Evolutionary conservation across 2,329 filamentous ascomycete species (phyloP), one percentile per base, ranked within the genome.

Genomic region (Penicillium sp.): DNA sequence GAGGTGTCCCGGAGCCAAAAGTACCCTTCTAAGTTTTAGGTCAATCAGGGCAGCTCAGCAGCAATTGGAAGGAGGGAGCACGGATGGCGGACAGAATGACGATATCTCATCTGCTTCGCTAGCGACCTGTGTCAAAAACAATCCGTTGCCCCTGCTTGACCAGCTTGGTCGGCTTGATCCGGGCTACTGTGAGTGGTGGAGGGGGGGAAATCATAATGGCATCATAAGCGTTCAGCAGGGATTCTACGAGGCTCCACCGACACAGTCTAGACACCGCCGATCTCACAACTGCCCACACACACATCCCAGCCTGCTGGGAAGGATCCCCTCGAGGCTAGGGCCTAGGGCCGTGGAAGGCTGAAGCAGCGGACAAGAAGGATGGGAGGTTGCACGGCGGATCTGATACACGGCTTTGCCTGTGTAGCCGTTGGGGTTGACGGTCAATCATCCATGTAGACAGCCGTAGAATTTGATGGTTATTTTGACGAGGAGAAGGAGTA

Each of bases 231-330:
- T 56, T 57, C 56, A 25, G 22, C 54, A 28, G n/a, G 54, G 15
- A 51, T 7, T 28, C 50, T 5, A 20, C n/a, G 17, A 17, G 10
- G 48, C 34, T 59, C 63, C 60, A 64, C 62, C 45, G 42, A 31
- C 41, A 17, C 4, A 59, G 62, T 67, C 64, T 67, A 67, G 64
- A 67, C 43, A 53, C 38, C 41, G 64, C 61, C 59, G 64, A 67
- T 65, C 63, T 57, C 61, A 48, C 63, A 64, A 31, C 45, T 35
- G 51, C 14, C 14, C 15, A 42, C 15, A 42, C 39, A 42, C 15
- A 22, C 22, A 4, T 14, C 15, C 39, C 39, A 42, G 15, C 22
- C n/a, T 1, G 5, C 17, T 31, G 28, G 25, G 45, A 37, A 7
- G 22, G 5, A 20, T 11, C 25, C 35, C 49, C 49, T 39, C 28